These are phyloP conservation scores for Citrus hindsii DNA, from an alignment of 345 rosid species.

Conservation along the genomic window DNA sequence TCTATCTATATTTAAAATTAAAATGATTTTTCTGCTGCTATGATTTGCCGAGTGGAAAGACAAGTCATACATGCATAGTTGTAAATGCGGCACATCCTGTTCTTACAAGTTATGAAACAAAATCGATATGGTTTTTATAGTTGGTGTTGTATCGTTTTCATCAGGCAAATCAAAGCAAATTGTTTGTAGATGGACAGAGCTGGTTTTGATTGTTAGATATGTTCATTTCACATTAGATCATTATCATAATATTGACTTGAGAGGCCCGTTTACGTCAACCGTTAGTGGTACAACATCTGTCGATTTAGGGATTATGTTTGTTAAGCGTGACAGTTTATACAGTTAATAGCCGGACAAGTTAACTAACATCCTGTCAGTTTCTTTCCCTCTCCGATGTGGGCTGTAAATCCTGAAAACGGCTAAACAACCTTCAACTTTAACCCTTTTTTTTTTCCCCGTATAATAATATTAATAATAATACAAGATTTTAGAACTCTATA, in stretches of 20 bases:
- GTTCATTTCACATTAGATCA: not conserved
- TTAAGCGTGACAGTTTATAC: not conserved
- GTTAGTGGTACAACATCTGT: not conserved
- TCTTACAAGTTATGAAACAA: not conserved
- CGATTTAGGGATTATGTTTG: not conserved
- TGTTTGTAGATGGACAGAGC: not conserved
- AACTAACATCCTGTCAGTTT: not conserved
- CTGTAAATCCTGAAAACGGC: not conserved
- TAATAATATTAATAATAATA: too few species aligned
- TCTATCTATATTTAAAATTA: not conserved
- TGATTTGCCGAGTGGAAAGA: not conserved
- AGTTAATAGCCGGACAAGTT: not conserved
- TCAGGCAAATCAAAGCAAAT: not conserved
- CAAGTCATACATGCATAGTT: not conserved
- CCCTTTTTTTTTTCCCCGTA: too few species aligned
- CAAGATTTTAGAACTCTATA: not conserved
- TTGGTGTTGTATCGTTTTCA: too few species aligned
- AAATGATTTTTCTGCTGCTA: not conserved
- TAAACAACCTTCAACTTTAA: not conserved
- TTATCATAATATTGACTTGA: not conserved
- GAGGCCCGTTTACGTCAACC: not conserved
- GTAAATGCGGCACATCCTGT: conserved; percentile 7
- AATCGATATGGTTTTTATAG: not conserved
- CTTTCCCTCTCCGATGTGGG: not conserved
- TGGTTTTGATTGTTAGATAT: not conserved